These are phyloP conservation scores for Leishmania turanica DNA, from an alignment of 208 protist genomes.

Conservation along the genomic window DNA sequence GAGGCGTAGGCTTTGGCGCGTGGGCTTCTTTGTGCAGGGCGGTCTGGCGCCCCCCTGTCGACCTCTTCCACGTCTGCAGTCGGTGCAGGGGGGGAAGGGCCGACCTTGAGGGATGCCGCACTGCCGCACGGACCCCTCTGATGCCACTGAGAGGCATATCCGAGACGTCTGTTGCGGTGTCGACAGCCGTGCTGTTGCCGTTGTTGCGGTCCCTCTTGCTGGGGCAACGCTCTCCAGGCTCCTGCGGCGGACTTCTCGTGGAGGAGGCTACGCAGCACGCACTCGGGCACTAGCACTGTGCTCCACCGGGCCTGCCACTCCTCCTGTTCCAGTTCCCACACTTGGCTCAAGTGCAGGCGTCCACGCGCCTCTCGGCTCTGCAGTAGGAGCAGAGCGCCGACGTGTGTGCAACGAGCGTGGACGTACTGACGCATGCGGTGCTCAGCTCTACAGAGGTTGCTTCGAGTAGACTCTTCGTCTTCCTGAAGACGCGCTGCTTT, in stretches of 20 bases:
- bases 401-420: background rate
- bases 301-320: conserved; percentile 26
- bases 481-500: background rate
- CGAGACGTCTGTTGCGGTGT: background rate
- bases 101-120: background rate
- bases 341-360: background rate
- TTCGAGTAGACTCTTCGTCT: background rate
- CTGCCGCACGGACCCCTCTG: background rate
- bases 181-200: background rate
- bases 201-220: background rate
- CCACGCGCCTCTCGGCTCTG: conserved; percentile 2
- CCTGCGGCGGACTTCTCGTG: background rate
- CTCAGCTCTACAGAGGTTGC: background rate
- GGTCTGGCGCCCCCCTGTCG: background rate
- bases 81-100: background rate
- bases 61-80: background rate
- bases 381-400: background rate
- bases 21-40: background rate
- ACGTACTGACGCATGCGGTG: background rate
- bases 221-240: background rate
- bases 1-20: background rate
- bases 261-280: conserved; percentile 11
- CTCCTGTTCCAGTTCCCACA: conserved; percentile 10
- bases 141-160: background rate
- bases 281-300: conserved; percentile 21